Evolutionary conservation across 2,329 filamentous ascomycete species (phyloP), one percentile per base, ranked within the genome.

Genomic region (Alternaria hordeiaustralica): DNA sequence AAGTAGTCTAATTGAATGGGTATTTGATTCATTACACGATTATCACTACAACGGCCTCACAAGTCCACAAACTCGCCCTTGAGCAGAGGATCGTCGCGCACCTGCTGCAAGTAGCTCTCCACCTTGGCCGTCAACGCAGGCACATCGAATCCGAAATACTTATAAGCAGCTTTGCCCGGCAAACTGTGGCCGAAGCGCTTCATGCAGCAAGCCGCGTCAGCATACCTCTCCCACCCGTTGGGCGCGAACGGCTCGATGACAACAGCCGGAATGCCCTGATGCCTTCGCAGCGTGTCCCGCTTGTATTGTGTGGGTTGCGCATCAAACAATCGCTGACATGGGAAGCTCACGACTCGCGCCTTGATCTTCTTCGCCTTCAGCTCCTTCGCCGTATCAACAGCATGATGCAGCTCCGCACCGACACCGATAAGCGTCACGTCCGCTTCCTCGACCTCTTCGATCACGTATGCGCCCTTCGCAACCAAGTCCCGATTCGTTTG

Each of bases 181-280:
- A 89, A 72, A 15, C 82, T 85, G 70, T 89, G 85, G 0, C 87
- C 87, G 66, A 88, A 89, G 0, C 80, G 78, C 47, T 81, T 81
- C 82, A 89, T 85, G 51, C 81, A 85, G 62, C 82, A 82, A 1
- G 84, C 86, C 1, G 87, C 87, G 72, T 88, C 84, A 0, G 87
- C 87, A 69, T 88, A 89, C 20, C 87, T 75, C 77, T 89, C 87
- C 87, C 87, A 89, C 0, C 87, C 86, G 62, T 86, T 85, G 2
- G 83, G 80, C 2, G 84, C 82, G 71, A 87, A 89, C 1, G 87
- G 85, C 75, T 90, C 88, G 46, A 90, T 86, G 5, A 89, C 85
- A 15, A 90, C 85, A 1, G 82, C 77, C 0, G 86, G 85, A 2
- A 82, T 78, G 12, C 70, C 65, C 1, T 63, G 68, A 67, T 81